Conservation (phyloP, 441 rosid genomes). For the Gossypium schwendimanii region DNA sequence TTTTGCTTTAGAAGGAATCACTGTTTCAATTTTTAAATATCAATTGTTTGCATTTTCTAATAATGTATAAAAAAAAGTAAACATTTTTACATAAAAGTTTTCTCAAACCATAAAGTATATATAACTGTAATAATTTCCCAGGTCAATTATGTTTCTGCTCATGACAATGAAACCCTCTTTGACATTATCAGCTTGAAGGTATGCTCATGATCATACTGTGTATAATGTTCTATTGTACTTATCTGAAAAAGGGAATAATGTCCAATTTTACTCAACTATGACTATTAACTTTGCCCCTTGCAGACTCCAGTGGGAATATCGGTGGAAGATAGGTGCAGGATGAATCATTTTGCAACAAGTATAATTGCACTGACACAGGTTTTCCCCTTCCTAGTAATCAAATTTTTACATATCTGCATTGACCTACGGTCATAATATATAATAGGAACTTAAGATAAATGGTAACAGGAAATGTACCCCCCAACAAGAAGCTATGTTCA, state of each 20-base stretch:
- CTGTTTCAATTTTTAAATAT: neutral
- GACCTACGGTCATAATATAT: neutral
- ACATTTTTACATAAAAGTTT: neutral
- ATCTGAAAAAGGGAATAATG: neutral
- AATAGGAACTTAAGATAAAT: neutral
- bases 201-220: conserved; percentile 11
- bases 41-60: neutral
- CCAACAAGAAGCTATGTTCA: neutral
- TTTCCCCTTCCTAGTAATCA: neutral
- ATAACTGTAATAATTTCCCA: conserved; percentile 32
- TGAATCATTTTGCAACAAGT: conserved; percentile 79
- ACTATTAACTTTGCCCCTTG: conserved; percentile 23
- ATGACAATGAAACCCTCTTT: conserved; percentile 95
- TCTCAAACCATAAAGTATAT: conserved; percentile 2
- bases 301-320: conserved; percentile 72
- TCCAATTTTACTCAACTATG: conserved; percentile 2
- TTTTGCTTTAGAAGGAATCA: too few relatives aligned
- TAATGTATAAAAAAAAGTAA: neutral
- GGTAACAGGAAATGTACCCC: neutral
- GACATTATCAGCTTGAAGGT: conserved; percentile 90
- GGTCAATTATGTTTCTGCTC: conserved; percentile 96
- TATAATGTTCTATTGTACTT: neutral
- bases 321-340: conserved; percentile 76
- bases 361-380: conserved; percentile 85
- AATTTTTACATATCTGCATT: neutral